A percentile compares a stretch with the other conserved stretches of the same genome.
Evolutionary conservation across 495 filamentous ascomycete genomes (phyloP).

Genomic region (Pseudotulostoma volvatum): DNA sequence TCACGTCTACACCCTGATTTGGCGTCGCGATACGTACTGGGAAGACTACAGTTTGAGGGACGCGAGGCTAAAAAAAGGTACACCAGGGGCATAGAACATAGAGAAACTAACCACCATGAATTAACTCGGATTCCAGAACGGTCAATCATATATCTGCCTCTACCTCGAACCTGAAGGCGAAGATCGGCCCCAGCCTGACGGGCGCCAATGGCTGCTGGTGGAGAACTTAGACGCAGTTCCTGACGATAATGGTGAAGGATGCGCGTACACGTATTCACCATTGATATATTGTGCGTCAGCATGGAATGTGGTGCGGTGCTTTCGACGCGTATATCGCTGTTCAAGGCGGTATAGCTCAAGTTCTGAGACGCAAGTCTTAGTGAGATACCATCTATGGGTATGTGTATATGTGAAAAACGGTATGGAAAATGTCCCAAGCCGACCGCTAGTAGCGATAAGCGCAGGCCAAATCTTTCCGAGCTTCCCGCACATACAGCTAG

Average conservation of each 20-base stretch:
- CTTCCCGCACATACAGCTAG: no score
- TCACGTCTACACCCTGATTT: no score
- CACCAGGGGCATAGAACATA: no score
- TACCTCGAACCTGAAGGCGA: no score
- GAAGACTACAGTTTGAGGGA: no score
- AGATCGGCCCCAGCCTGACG: slow-evolving; percentile 18
- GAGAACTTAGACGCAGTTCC: slow-evolving; percentile 22
- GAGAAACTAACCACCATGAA: no score
- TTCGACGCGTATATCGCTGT: slow-evolving; percentile 76
- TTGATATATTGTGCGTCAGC: slow-evolving; percentile 78
- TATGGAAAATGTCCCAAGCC: slow-evolving; percentile 1
- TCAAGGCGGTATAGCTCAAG: slow-evolving; percentile 85
- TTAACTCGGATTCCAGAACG: no score
- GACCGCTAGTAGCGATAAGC: background rate
- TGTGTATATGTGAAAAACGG: background rate
- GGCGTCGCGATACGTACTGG: no score
- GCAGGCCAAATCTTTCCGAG: no score
- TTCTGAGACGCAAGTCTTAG: slow-evolving; percentile 20
- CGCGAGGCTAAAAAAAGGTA: no score
- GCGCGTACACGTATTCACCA: slow-evolving; percentile 70
- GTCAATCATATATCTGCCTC: no score
- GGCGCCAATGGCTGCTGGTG: slow-evolving; percentile 24
- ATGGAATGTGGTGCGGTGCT: slow-evolving; percentile 72
- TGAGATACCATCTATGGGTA: background rate
- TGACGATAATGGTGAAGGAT: slow-evolving; percentile 5